phyloP scores from a whole-genome alignment of 2,329 filamentous ascomycete species.

The Teratosphaeria viscida region DNA sequence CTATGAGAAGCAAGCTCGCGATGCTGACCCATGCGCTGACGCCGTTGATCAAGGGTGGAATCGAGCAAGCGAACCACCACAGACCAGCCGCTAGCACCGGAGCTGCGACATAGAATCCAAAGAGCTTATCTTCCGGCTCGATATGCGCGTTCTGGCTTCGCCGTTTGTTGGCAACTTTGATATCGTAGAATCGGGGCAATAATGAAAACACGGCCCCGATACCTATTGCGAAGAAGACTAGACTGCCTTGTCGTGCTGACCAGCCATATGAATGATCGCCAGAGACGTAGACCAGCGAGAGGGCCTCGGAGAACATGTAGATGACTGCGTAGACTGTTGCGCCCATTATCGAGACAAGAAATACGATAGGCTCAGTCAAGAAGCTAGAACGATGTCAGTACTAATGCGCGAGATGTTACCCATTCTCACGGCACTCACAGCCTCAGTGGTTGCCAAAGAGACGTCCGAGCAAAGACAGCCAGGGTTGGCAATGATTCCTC shows the following conservation, averaged over 20 bases:
- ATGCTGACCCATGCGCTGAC: constrained; percentile 18
- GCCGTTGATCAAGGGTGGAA: constrained; percentile 34
- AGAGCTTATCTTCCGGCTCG: constrained; percentile 39
- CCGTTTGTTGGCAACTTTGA: constrained; percentile 22
- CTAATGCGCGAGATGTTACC: neutral
- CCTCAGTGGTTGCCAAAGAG: neutral
- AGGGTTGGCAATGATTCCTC: neutral
- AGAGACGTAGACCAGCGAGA: constrained; percentile 27
- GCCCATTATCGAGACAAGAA: neutral
- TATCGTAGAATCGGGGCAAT: constrained; percentile 35
- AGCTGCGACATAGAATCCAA: constrained; percentile 37
- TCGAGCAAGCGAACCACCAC: constrained; percentile 39
- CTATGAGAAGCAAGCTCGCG: constrained; percentile 30
- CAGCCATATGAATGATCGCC: neutral
- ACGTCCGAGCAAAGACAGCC: neutral
- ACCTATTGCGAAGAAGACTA: constrained; percentile 38
- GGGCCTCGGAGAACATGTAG: constrained; percentile 39
- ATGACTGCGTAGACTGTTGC: constrained; percentile 35
- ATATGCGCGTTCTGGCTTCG: constrained; percentile 11
- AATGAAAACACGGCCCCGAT: constrained; percentile 30
- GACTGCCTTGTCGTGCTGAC: constrained; percentile 31
- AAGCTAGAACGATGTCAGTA: neutral
- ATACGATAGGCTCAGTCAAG: constrained; percentile 1
- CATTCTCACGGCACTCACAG: neutral
- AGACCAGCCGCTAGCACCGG: constrained; percentile 35